Conservation (phyloP, 2,329 filamentous ascomycete species). For the Clonostachys solani region DNA sequence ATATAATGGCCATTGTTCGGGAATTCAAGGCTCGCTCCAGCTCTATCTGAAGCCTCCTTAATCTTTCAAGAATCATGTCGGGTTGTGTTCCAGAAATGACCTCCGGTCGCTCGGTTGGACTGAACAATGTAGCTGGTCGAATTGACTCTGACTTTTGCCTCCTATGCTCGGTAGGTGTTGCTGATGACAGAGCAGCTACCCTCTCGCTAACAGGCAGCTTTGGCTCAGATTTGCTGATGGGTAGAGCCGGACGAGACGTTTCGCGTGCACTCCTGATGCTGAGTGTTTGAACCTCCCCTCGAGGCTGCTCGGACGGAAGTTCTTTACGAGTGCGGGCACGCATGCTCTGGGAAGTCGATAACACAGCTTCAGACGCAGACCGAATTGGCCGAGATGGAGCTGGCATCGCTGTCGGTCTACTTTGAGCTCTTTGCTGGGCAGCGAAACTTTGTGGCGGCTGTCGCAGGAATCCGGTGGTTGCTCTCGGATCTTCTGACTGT, state of each 20-base stretch:
- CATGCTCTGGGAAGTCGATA: slow-evolving; percentile 20
- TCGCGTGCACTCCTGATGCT: not conserved
- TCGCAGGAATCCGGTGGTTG: slow-evolving; percentile 38
- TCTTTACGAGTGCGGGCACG: slow-evolving; percentile 19
- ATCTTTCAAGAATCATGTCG: slow-evolving; percentile 50
- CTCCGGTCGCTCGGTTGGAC: slow-evolving; percentile 45
- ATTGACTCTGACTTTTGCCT: slow-evolving; percentile 20
- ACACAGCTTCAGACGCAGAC: slow-evolving; percentile 9
- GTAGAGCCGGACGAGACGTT: not conserved
- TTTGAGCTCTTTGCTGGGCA: slow-evolving; percentile 59
- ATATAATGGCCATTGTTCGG: slow-evolving; percentile 57
- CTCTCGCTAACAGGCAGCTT: slow-evolving; percentile 18
- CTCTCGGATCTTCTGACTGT: slow-evolving; percentile 18
- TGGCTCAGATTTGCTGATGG: not conserved
- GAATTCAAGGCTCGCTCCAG: slow-evolving; percentile 60
- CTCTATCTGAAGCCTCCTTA: slow-evolving; percentile 54
- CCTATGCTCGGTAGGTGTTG: slow-evolving; percentile 11
- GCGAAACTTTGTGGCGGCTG: slow-evolving; percentile 62
- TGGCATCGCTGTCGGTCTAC: slow-evolving; percentile 26
- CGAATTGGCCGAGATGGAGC: not conserved
- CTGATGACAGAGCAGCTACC: slow-evolving; percentile 14
- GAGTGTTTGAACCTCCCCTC: slow-evolving; percentile 14
- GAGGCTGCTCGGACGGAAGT: slow-evolving; percentile 4
- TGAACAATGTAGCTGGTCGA: slow-evolving; percentile 48
- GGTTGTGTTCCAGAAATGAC: slow-evolving; percentile 49